Conservation (phyloP, 1,284 basidiomycete species). For the Naganishia albida region DNA sequence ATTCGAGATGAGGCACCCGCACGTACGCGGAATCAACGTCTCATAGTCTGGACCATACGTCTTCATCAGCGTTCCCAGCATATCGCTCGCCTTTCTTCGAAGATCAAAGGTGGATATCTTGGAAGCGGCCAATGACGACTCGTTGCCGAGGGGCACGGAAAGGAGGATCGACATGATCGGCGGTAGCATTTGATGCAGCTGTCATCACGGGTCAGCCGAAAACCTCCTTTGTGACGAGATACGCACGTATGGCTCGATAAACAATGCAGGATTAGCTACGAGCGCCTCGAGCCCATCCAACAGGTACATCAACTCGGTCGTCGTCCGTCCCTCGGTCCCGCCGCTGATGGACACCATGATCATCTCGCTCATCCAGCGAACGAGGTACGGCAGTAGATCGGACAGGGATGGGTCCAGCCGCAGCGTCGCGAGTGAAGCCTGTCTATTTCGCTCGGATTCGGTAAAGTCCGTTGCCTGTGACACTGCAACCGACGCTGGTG, state of each 20-base stretch:
- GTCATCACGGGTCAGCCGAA: no score
- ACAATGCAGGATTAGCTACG: constrained; percentile 81
- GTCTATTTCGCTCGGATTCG: constrained; percentile 61
- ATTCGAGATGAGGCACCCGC: constrained; percentile 61
- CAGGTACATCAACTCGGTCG: constrained; percentile 68
- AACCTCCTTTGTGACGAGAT: no score
- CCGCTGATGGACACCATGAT: constrained; percentile 59
- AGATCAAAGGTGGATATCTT: constrained; percentile 56
- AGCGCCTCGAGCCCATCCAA: constrained; percentile 80
- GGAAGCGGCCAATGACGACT: constrained; percentile 7
- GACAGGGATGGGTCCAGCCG: constrained; percentile 88
- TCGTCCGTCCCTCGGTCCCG: constrained; percentile 64
- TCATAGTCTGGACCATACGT: constrained; percentile 58
- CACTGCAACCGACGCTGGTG: constrained; percentile 30
- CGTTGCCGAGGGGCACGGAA: constrained; percentile 68
- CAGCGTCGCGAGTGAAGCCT: constrained; percentile 86
- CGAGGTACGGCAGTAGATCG: constrained; percentile 90
- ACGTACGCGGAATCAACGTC: constrained; percentile 54
- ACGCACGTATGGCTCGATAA: constrained; percentile 93
- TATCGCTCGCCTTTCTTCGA: constrained; percentile 74
- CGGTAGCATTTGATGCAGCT: constrained; percentile 95
- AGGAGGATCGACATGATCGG: constrained; percentile 87
- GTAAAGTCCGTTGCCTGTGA: constrained; percentile 35
- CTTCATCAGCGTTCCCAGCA: constrained; percentile 69
- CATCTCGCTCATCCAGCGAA: constrained; percentile 90